phyloP scores from a whole-genome alignment of 2,329 filamentous ascomycete genomes.

The Fonsecaea pedrosoi region DNA sequence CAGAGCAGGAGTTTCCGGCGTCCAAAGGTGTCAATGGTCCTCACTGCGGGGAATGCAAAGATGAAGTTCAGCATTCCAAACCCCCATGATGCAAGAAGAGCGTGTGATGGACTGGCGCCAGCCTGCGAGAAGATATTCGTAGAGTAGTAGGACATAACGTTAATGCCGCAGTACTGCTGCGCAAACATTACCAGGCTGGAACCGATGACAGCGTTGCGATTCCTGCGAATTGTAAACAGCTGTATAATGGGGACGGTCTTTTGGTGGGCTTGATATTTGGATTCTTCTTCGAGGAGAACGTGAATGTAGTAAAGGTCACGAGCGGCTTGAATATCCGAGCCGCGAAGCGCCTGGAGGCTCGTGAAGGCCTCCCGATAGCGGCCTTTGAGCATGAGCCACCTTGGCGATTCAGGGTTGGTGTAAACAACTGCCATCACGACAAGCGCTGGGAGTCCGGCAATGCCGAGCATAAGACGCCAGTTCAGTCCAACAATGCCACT shows the following conservation, averaged over 20 bases:
- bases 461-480: slow-evolving; percentile 74
- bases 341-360: slow-evolving; percentile 57
- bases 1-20: slow-evolving; percentile 66
- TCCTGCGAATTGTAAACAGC: slow-evolving; percentile 66
- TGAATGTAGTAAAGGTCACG: slow-evolving; percentile 65
- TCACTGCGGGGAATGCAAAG: slow-evolving; percentile 68
- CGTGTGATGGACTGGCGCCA: slow-evolving; percentile 58
- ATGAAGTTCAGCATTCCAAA: slow-evolving; percentile 71
- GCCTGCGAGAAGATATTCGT: slow-evolving; percentile 67
- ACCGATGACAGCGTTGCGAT: slow-evolving; percentile 64
- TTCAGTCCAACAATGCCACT: slow-evolving; percentile 56
- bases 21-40: slow-evolving; percentile 71
- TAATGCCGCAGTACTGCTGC: slow-evolving; percentile 56
- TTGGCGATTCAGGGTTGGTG: slow-evolving; percentile 64
- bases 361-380: slow-evolving; percentile 55
- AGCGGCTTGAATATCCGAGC: slow-evolving; percentile 60
- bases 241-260: slow-evolving; percentile 58
- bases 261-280: slow-evolving; percentile 57
- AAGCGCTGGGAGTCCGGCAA: slow-evolving; percentile 67
- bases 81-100: slow-evolving; percentile 67
- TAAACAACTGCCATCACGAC: slow-evolving; percentile 68
- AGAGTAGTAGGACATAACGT: slow-evolving; percentile 70
- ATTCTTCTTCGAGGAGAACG: slow-evolving; percentile 66
- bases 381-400: slow-evolving; percentile 59
- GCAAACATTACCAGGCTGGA: slow-evolving; percentile 71